These are phyloP conservation scores for Amphicarpaea edgeworthii DNA, from an alignment of 306 rosid species.

Conservation along the genomic window DNA sequence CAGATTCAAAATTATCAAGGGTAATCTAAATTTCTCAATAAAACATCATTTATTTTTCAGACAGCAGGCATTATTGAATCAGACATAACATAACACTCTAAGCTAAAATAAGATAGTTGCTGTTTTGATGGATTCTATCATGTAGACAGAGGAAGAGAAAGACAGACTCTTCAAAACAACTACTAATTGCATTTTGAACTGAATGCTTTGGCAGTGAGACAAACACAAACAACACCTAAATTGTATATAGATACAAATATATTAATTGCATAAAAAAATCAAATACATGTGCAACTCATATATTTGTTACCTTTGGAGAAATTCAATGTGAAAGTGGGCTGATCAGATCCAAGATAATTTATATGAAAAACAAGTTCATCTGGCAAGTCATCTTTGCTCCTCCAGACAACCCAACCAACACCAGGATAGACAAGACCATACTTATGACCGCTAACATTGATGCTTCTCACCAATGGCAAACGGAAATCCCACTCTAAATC, in stretches of 20 bases:
- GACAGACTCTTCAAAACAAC: background rate
- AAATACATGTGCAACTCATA: background rate
- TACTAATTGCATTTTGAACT: background rate
- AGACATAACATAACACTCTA: background rate
- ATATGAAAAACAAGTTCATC: constrained; percentile 87
- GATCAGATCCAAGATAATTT: constrained; percentile 94
- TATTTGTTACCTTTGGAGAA: constrained; percentile 78
- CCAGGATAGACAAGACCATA: constrained; percentile 95
- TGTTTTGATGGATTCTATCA: background rate
- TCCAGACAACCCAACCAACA: constrained; percentile 96
- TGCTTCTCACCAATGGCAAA: constrained; percentile 80
- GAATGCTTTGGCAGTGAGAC: background rate
- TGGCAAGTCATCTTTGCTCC: constrained; percentile 78
- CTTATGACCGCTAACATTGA: constrained; percentile 92
- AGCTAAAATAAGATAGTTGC: background rate
- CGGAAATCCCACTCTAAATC: constrained; percentile 87
- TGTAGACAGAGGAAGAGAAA: background rate
- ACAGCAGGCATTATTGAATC: background rate
- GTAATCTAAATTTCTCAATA: background rate
- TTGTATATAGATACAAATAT: background rate
- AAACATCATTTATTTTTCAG: background rate
- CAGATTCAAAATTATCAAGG: background rate
- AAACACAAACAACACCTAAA: background rate
- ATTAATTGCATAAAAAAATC: background rate
- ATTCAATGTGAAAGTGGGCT: constrained; percentile 93